Percentiles rank a stretch among this genome's conserved stretches.
Conservation (phyloP, 495 filamentous ascomycete genomes). For the Parathielavia appendiculata region DNA sequence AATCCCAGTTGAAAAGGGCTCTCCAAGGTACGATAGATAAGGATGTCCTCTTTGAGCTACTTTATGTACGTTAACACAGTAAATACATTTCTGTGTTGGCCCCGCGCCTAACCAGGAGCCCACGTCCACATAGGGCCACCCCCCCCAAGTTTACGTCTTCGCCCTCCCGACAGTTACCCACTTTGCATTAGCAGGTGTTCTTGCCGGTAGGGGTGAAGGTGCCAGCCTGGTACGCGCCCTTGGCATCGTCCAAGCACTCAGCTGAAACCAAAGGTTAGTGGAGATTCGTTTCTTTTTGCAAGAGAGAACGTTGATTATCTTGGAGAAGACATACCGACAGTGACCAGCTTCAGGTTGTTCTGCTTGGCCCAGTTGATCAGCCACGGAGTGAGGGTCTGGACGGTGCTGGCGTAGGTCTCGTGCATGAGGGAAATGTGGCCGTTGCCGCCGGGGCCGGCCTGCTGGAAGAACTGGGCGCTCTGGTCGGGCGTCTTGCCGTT, state of each 20-base stretch:
- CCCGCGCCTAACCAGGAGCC: no score
- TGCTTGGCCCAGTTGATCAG: constrained; percentile 50
- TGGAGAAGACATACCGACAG: constrained; percentile 39
- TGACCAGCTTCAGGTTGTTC: constrained; percentile 48
- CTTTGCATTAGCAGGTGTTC: constrained; percentile 19
- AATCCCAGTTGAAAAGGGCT: no score
- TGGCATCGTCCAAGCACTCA: constrained; percentile 47
- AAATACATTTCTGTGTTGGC: no score
- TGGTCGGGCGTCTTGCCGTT: constrained; percentile 42
- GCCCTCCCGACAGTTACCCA: no score
- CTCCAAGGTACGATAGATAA: no score
- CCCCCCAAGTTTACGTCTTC: no score
- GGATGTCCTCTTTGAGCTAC: no score
- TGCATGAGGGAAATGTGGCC: constrained; percentile 55
- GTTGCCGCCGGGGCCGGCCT: constrained; percentile 43
- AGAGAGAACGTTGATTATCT: neutral
- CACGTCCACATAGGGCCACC: no score
- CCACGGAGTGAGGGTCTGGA: constrained; percentile 46
- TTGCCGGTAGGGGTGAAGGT: constrained; percentile 33
- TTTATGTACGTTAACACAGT: no score
- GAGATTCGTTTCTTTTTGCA: neutral
- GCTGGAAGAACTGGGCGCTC: constrained; percentile 41
- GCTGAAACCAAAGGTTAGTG: constrained; percentile 32
- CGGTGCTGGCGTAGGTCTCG: constrained; percentile 47
- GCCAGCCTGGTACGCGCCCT: constrained; percentile 41